Conservation (phyloP, 2,329 filamentous ascomycete genomes). For the Xylariales sp. region DNA sequence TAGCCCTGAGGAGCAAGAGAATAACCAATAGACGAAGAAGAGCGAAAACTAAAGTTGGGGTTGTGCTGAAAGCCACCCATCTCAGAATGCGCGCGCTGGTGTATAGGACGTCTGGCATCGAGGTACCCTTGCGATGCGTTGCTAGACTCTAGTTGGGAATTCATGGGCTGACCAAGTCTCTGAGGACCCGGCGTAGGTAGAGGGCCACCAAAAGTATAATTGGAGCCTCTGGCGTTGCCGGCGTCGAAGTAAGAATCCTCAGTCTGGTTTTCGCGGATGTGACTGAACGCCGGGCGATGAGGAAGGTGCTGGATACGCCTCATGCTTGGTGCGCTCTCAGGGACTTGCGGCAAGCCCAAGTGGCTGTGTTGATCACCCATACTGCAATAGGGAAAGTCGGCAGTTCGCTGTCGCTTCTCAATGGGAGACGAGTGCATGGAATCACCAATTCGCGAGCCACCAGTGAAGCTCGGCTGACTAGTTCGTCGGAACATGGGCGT, state of each 20-base stretch:
- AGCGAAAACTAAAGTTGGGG: constrained; percentile 14
- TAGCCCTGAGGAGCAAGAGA: constrained; percentile 14
- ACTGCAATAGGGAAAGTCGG: constrained; percentile 16
- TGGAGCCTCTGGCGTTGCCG: constrained; percentile 9
- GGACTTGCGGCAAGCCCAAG: constrained; percentile 7
- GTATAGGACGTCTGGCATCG: constrained; percentile 16
- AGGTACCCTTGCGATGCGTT: constrained; percentile 13
- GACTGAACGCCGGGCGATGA: constrained; percentile 27
- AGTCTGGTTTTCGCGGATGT: constrained; percentile 29
- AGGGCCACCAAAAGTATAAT: constrained; percentile 17
- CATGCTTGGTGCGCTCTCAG: constrained; percentile 16
- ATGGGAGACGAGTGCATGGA: constrained; percentile 14
- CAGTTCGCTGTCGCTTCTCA: constrained; percentile 25
- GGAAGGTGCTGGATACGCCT: constrained; percentile 20
- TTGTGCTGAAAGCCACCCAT: constrained; percentile 15
- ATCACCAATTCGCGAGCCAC: constrained; percentile 13
- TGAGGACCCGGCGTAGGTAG: constrained; percentile 19
- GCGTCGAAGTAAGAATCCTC: constrained; percentile 23
- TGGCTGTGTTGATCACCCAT: constrained; percentile 14
- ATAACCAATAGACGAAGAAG: constrained; percentile 13
- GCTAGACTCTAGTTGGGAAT: constrained; percentile 16
- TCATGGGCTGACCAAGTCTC: constrained; percentile 16
- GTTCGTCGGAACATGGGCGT: constrained; percentile 21
- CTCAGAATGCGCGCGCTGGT: constrained; percentile 27
- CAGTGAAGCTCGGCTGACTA: constrained; percentile 19